Percentiles rank a stretch among this genome's conserved stretches.
phyloP scores from a whole-genome alignment of 208 protist species.

The Trypanosoma melophagium region DNA sequence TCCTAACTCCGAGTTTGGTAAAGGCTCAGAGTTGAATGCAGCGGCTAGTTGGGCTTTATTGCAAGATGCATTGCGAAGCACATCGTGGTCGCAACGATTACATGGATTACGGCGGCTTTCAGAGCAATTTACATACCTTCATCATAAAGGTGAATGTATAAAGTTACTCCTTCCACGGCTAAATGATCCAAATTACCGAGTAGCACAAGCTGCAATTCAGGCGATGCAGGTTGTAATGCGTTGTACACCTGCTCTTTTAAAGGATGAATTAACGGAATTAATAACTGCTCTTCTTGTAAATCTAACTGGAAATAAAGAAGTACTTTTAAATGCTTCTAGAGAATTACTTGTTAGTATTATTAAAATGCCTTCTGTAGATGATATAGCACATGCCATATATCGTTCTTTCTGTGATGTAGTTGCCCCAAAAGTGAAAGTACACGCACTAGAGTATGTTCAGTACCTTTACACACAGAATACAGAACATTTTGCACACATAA shows the following conservation, averaged over 20 bases:
- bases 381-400: constrained; percentile 23
- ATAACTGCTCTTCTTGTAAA: constrained; percentile 31
- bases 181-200: constrained; percentile 54
- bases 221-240: constrained; percentile 21
- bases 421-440: constrained; percentile 25
- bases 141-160: constrained; percentile 23
- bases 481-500: constrained; percentile 20
- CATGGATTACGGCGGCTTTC: constrained; percentile 6
- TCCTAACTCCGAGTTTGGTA: neutral
- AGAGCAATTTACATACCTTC: constrained; percentile 17
- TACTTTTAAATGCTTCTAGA: constrained; percentile 9
- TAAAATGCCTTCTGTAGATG: constrained; percentile 11
- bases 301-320: constrained; percentile 16
- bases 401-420: constrained; percentile 21
- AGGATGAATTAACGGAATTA: constrained; percentile 22
- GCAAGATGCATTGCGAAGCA: constrained; percentile 28
- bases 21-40: neutral
- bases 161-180: constrained; percentile 33
- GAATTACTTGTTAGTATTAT: constrained; percentile 21
- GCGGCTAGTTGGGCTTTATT: constrained; percentile 14
- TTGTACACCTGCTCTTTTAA: constrained; percentile 2
- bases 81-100: constrained; percentile 37
- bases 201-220: constrained; percentile 39
- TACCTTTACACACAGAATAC: constrained; percentile 27
- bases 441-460: constrained; percentile 40